phyloP scores from a whole-genome alignment of 352 stramenopile genomes.

The Phytopythium helicoides region DNA sequence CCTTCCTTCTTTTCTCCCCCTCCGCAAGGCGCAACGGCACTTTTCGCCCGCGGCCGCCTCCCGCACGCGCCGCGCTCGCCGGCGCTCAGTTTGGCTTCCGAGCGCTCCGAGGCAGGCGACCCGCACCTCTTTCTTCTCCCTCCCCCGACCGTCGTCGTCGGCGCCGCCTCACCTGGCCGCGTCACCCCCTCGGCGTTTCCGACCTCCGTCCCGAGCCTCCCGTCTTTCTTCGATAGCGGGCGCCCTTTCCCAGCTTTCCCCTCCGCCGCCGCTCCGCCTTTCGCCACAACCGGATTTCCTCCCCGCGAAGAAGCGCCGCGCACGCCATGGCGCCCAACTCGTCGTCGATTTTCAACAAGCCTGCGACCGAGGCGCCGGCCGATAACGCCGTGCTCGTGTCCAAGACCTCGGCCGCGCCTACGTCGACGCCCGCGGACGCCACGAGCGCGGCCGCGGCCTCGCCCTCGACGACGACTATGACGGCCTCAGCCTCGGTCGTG shows the following conservation, averaged over 20 bases:
- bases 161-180: too few relatives aligned
- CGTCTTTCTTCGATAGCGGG: not conserved
- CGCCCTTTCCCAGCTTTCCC: slow-evolving; percentile 32
- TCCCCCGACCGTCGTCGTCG: not conserved
- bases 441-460: slow-evolving; percentile 13
- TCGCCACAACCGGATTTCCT: slow-evolving; percentile 35
- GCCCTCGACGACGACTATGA: slow-evolving; percentile 16
- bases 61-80: not conserved
- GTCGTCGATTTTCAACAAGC: slow-evolving; percentile 61
- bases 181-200: not conserved
- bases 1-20: slow-evolving; percentile 1
- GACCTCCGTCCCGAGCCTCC: too few relatives aligned
- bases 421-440: slow-evolving; percentile 16
- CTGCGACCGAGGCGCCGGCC: slow-evolving; percentile 15
- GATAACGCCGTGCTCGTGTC: slow-evolving; percentile 32
- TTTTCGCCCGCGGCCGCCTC: slow-evolving; percentile 1
- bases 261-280: too few relatives aligned
- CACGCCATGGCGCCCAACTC: slow-evolving; percentile 52
- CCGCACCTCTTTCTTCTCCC: not conserved
- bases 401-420: slow-evolving; percentile 28
- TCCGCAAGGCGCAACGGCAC: slow-evolving; percentile 1
- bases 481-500: slow-evolving; percentile 16
- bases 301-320: slow-evolving; percentile 10
- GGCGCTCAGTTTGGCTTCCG: slow-evolving; percentile 31
- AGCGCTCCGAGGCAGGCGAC: slow-evolving; percentile 18